Conservation (phyloP, 1,284 basidiomycete genomes). For the Cerioporus squamosus region DNA sequence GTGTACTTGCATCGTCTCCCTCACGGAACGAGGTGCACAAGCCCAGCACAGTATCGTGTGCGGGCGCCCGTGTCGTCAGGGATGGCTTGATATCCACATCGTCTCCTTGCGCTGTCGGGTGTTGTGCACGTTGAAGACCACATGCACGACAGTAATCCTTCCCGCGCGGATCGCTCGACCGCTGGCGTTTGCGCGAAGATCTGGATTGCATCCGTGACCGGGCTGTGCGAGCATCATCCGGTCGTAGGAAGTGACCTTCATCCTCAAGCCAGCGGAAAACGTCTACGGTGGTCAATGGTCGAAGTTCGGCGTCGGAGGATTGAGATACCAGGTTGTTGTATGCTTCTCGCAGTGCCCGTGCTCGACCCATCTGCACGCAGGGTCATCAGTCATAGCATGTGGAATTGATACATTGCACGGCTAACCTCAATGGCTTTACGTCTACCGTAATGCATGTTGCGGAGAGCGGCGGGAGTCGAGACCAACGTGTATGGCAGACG, state of each 20-base stretch:
- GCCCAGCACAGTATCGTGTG: constrained; percentile 8
- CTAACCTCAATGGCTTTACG: constrained; percentile 73
- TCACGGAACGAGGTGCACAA: constrained; percentile 24
- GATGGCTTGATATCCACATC: constrained; percentile 5
- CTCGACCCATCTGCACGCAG: constrained; percentile 60
- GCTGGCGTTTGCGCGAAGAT: not conserved
- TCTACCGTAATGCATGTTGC: constrained; percentile 54
- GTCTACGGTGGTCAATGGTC: constrained; percentile 53
- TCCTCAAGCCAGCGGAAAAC: constrained; percentile 64
- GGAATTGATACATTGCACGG: not conserved
- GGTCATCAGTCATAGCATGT: not conserved
- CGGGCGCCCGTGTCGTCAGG: not conserved
- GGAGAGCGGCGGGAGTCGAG: constrained; percentile 47
- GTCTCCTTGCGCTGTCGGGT: constrained; percentile 24
- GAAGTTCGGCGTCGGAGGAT: constrained; percentile 22
- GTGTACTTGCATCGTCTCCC: constrained; percentile 5
- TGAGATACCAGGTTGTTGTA: constrained; percentile 43
- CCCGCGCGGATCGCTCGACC: not conserved
- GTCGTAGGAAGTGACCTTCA: constrained; percentile 50
- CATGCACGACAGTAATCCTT: constrained; percentile 34
- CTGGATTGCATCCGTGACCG: not conserved
- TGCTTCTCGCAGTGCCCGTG: constrained; percentile 52
- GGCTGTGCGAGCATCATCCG: constrained; percentile 17
- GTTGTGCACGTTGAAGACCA: constrained; percentile 30
- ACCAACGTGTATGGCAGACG: constrained; percentile 60